Evolutionary conservation across 495 filamentous ascomycete genomes (phyloP), one percentile per base, ranked within the genome.

Genomic region (Penicillium atrosanguineum): DNA sequence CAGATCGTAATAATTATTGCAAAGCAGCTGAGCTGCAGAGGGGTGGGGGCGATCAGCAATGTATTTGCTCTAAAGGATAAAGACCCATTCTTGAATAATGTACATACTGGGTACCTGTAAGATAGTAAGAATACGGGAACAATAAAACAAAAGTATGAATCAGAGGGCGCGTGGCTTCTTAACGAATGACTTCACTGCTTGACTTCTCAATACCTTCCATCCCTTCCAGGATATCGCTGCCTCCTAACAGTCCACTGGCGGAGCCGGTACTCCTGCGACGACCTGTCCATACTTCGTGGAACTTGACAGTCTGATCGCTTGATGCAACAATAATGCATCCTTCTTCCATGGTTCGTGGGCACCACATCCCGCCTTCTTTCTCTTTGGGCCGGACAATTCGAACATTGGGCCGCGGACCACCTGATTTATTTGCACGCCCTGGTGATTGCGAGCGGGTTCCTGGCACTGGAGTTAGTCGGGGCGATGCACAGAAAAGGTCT

Each of bases 261-360:
- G 77, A 74, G 4, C 78, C 69, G 3, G 77, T 79, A 5, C 73
- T 73, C 67, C 81, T 87, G 56, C 74, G 79, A 11, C 80, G 74
- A 14, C 85, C 83, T 14, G 77, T 78, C 95, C 91, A 97, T 11
- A 98, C 83, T 69, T 97, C 92, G 67, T 98, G 93, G 58, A 97
- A 98, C 69, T 94, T 92, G 66, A 98, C 89, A 61, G 85, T 95
- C 65, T 89, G 87, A 70, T 97, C 94, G 61, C 91, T 96, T 23
- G 90, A 89, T 26, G 93, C 95, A 46, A 98, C 87, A 34, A 96
- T 88, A 55, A 98, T 89, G 65, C 93, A 97, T 8, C 92, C 93
- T 64, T 96, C 92, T 57, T 87, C 80, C n/a, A 76, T 73, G 1
- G 83, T 87, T 29, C 88, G 79, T 7, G 64, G 63, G 41, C 77